Evolutionary conservation across 306 rosid genomes (phyloP), one percentile per base, ranked within the genome.

Genomic region (Sicyos edulis): DNA sequence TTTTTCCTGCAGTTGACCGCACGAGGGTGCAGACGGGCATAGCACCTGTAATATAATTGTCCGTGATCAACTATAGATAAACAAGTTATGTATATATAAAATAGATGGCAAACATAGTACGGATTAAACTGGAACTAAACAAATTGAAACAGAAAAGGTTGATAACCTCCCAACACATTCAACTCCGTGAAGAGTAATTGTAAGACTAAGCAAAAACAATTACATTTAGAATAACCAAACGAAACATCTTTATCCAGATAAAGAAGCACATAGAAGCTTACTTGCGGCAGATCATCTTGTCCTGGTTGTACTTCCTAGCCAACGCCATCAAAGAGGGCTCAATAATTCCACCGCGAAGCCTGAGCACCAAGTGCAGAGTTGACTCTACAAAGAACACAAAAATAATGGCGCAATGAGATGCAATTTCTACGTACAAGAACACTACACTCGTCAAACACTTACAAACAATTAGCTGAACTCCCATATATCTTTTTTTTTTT

Each of bases 1-100:
- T 93, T 93, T 77, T 93, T 93, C 91, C 98, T 88, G 96, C 98
- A 93, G 90, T 93, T 93, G 65, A 93, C 98, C 14, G 98, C 98
- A 71, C 97, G 96, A 2, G 98, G 98, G 82, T 93, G 98, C 66
- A 93, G 59, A 34, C 98, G 96, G 1, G 97, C 97, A 57, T 92
- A 92, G 45, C 97, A 92, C 85, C 97, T 89, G 84, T 0, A 34
- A 11, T n/a, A 17, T 14, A 72, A 37, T 72, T 32, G 45, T 45
- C 0, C 20, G n/a, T n/a, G 1, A 47, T 13, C 20, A 14, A 21
- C 14, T 22, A 47, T 0, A 4, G 24, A 69, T 13, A 69, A 42
- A 61, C 67, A 15, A 32, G n/a, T n/a, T n/a, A 29, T 11, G 10
- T 61, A 61, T 32, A 47, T 13, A 22, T n/a, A n/a, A n/a, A n/a